Percentiles rank a stretch among this genome's conserved stretches.
Evolutionary conservation across 164 flowering plant genomes (phyloP).

Genomic region (Magnolia kwangsiensis): DNA sequence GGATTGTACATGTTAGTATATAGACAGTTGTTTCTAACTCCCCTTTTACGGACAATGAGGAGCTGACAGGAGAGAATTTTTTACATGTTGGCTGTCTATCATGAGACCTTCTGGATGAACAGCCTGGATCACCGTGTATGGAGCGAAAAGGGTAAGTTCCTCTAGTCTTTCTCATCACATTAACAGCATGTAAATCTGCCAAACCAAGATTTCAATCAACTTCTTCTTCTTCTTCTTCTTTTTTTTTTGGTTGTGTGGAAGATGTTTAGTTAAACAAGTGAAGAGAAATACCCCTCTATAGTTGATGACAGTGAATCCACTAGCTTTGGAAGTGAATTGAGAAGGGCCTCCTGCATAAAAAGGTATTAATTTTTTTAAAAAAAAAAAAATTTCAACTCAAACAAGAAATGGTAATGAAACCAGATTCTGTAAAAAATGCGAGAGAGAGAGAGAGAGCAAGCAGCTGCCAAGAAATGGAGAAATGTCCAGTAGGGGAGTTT

Average conservation of each 20-base stretch:
- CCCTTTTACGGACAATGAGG: too few relatives aligned
- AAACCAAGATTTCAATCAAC: background rate
- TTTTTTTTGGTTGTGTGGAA: background rate
- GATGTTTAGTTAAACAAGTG: background rate
- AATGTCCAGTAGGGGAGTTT: too few relatives aligned
- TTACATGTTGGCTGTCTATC: too few relatives aligned
- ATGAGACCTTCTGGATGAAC: too few relatives aligned
- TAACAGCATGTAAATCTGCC: background rate
- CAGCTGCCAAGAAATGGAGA: too few relatives aligned
- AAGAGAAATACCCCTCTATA: constrained; percentile 51
- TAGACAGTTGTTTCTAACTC: too few relatives aligned
- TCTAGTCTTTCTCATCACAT: background rate
- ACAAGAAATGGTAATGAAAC: background rate
- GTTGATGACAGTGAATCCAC: constrained; percentile 57
- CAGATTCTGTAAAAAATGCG: background rate
- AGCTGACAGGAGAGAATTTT: too few relatives aligned
- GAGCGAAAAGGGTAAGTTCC: background rate
- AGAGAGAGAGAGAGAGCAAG: background rate
- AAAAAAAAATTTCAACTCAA: too few relatives aligned
- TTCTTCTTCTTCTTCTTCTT: too few relatives aligned
- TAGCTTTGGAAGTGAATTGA: constrained; percentile 73
- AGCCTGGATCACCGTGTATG: background rate
- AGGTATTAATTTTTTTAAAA: background rate
- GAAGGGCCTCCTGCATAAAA: constrained; percentile 77
- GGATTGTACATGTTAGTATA: too few relatives aligned